phyloP scores from a whole-genome alignment of 805 yeast genomes.

The Zygosaccharomyces lentus region DNA sequence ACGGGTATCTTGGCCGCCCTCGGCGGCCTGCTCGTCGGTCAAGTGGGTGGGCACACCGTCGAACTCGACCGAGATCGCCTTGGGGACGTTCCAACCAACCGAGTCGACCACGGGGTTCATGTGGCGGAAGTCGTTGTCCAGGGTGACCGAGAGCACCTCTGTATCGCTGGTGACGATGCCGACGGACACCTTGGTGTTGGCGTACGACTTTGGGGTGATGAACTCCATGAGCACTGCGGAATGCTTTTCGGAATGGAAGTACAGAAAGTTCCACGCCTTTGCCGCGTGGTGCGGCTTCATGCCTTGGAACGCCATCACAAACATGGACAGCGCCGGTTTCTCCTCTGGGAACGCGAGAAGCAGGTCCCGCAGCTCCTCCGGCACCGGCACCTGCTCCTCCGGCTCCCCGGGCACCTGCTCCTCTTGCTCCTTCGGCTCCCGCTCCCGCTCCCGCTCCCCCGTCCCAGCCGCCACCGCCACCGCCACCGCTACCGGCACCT shows the following conservation, averaged over 20 bases:
- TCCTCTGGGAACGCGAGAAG: conserved; percentile 25
- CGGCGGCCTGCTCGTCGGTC: conserved; percentile 41
- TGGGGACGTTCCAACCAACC: conserved; percentile 91
- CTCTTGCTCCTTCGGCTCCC: conserved; percentile 15
- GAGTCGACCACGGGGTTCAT: conserved; percentile 55
- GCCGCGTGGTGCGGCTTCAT: conserved; percentile 99
- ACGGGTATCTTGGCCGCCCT: conserved; percentile 17
- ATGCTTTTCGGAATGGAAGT: conserved; percentile 72
- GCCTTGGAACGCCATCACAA: conserved; percentile 95
- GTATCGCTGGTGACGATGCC: conserved; percentile 68
- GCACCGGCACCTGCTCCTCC: conserved; percentile 14
- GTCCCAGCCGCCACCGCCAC: too few relatives aligned
- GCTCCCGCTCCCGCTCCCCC: conserved; percentile 2
- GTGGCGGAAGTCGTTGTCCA: conserved; percentile 63
- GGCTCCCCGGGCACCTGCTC: conserved; percentile 14
- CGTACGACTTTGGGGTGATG: conserved; percentile 89
- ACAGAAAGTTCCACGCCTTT: conserved; percentile 89
- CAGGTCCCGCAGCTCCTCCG: conserved; percentile 20
- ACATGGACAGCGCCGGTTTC: conserved; percentile 54
- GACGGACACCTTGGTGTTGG: conserved; percentile 69
- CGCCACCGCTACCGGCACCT: conserved; percentile 27
- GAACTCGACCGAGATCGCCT: conserved; percentile 55
- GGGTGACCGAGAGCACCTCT: conserved; percentile 60
- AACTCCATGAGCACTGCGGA: conserved; percentile 90
- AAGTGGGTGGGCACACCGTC: conserved; percentile 46